phyloP scores from a whole-genome alignment of 2,329 filamentous ascomycete species.

The Septoria petroselini region DNA sequence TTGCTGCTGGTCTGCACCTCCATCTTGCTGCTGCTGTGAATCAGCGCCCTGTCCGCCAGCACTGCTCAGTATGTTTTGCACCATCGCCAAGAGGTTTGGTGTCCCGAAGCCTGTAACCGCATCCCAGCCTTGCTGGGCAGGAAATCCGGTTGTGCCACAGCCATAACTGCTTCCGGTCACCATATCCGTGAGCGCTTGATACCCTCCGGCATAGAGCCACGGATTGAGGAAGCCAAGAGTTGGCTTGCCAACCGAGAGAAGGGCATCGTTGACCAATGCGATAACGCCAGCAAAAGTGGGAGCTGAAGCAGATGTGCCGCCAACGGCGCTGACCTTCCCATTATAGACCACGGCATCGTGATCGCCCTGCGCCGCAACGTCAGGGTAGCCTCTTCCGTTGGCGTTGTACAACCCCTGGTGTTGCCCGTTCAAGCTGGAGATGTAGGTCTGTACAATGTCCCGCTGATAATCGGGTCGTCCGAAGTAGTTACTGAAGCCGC shows the following conservation, averaged over 20 bases:
- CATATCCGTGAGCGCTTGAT: conserved; percentile 51
- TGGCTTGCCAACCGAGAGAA: conserved; percentile 50
- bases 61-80: not conserved
- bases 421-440: conserved; percentile 41
- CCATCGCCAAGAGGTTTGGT: conserved; percentile 24
- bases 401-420: conserved; percentile 48
- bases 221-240: conserved; percentile 59
- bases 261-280: conserved; percentile 61
- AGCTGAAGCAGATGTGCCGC: conserved; percentile 54
- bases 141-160: conserved; percentile 32
- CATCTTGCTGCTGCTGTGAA: no score
- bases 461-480: conserved; percentile 46
- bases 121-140: conserved; percentile 35
- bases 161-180: conserved; percentile 36
- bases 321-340: conserved; percentile 39
- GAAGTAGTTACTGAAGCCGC: conserved; percentile 49
- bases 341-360: conserved; percentile 40
- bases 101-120: conserved; percentile 35
- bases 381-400: conserved; percentile 47
- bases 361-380: conserved; percentile 52
- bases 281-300: conserved; percentile 60
- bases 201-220: conserved; percentile 54
- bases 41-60: not conserved
- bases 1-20: no score
- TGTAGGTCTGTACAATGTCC: conserved; percentile 41